These are phyloP conservation scores for Vanrija sp. DNA, from an alignment of 1,284 basidiomycete species.

Conservation along the genomic window DNA sequence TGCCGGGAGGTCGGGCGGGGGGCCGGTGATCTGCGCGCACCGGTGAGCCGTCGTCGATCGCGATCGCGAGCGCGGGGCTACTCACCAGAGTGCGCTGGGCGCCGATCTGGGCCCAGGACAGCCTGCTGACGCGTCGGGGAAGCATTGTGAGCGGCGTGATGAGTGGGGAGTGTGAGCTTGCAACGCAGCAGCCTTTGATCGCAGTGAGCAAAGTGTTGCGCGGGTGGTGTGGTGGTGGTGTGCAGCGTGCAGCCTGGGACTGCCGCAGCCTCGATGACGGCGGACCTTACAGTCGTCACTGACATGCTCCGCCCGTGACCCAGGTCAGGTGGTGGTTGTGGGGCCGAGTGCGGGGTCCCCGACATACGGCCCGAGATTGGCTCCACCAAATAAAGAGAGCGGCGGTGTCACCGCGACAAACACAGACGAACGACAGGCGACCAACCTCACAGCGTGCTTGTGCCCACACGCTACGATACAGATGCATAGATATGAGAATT, in stretches of 20 bases:
- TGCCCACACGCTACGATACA: too few species aligned
- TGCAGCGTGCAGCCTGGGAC: not conserved
- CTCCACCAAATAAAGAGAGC: too few species aligned
- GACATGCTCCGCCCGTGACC: conserved; percentile 2
- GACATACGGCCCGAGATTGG: too few species aligned
- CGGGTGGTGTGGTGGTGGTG: not conserved
- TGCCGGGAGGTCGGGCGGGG: conserved; percentile 33
- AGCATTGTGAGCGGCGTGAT: conserved; percentile 5
- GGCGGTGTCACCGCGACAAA: too few species aligned
- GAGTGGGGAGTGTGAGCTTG: conserved; percentile 1
- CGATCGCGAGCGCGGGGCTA: too few species aligned
- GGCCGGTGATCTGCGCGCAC: conserved; percentile 40
- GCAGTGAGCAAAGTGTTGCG: not conserved
- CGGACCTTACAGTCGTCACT: too few species aligned
- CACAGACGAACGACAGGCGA: too few species aligned
- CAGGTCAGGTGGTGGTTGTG: conserved; percentile 2
- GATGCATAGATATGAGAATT: too few species aligned
- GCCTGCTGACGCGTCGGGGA: conserved; percentile 9
- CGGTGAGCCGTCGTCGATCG: not conserved
- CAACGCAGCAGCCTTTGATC: not conserved
- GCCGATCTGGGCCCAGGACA: conserved; percentile 1
- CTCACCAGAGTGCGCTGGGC: conserved; percentile 7
- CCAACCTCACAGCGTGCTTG: too few species aligned
- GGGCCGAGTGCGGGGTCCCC: not conserved
- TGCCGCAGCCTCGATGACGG: too few species aligned